Percentiles rank a stretch among this genome's conserved stretches.
phyloP scores from a whole-genome alignment of 2,329 filamentous ascomycete genomes.

The Aspergillus spinulosporus region DNA sequence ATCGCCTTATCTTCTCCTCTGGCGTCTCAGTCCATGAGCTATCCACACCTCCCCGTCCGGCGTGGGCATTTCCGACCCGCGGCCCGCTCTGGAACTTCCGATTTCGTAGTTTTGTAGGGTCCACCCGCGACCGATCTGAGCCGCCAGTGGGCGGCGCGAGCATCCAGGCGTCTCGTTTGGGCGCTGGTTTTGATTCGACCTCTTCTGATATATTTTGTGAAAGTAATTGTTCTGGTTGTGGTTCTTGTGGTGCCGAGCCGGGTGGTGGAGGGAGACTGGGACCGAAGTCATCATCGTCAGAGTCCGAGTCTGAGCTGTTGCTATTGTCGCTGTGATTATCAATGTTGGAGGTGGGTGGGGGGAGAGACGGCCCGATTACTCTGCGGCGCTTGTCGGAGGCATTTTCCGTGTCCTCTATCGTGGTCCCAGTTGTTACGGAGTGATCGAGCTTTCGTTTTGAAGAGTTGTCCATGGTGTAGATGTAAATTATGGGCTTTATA shows the following conservation, averaged over 20 bases:
- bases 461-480: constrained; percentile 10
- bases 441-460: constrained; percentile 9
- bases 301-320: constrained; percentile 29
- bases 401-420: neutral
- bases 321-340: constrained; percentile 24
- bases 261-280: constrained; percentile 40
- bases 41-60: constrained; percentile 39
- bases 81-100: constrained; percentile 79
- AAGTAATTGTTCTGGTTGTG: neutral
- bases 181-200: constrained; percentile 24
- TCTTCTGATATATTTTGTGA: constrained; percentile 27
- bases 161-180: constrained; percentile 82
- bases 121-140: constrained; percentile 61
- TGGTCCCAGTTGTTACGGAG: neutral
- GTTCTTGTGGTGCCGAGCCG: constrained; percentile 11
- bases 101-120: constrained; percentile 79
- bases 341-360: constrained; percentile 41
- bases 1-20: constrained; percentile 76
- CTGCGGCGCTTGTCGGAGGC: constrained; percentile 48
- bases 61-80: constrained; percentile 45
- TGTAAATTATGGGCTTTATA: neutral
- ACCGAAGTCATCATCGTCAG: constrained; percentile 45
- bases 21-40: constrained; percentile 90
- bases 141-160: constrained; percentile 63
- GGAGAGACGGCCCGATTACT: constrained; percentile 57